These are phyloP conservation scores for Debaryomyces singareniensis DNA, from an alignment of 1,139 yeast genomes.

Conservation along the genomic window DNA sequence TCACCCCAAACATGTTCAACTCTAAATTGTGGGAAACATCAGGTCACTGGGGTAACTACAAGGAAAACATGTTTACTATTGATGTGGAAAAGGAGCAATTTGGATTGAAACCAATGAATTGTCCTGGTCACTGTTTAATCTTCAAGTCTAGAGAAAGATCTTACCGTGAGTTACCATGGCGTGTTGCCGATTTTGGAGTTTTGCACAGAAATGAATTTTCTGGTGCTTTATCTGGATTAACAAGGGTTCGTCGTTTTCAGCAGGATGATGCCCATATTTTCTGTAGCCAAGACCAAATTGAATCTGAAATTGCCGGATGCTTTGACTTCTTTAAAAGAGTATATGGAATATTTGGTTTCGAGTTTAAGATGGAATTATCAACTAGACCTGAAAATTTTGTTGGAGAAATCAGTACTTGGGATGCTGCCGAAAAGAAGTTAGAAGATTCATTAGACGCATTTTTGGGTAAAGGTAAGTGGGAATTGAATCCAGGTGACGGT, in stretches of 20 bases:
- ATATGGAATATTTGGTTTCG: constrained; percentile 82
- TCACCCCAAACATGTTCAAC: constrained; percentile 96
- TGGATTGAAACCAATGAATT: constrained; percentile 97
- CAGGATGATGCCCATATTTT: constrained; percentile 98
- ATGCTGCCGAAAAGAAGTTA: constrained; percentile 74
- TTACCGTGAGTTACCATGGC: constrained; percentile 90
- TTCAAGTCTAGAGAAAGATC: constrained; percentile 86
- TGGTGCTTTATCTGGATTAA: constrained; percentile 79
- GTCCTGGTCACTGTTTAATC: constrained; percentile 95
- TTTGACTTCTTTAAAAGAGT: constrained; percentile 74
- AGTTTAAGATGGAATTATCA: constrained; percentile 82
- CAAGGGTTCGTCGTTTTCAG: constrained; percentile 96
- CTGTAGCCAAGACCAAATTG: constrained; percentile 87
- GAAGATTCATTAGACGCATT: constrained; percentile 62
- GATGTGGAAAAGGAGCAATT: constrained; percentile 87
- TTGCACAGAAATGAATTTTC: constrained; percentile 93
- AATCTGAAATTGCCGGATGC: constrained; percentile 68
- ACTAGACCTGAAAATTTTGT: constrained; percentile 92
- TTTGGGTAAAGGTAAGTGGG: constrained; percentile 79
- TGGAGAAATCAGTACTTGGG: constrained; percentile 85
- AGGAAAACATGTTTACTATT: constrained; percentile 94
- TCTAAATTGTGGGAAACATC: constrained; percentile 95
- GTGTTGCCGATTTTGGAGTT: constrained; percentile 95
- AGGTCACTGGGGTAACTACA: constrained; percentile 97
- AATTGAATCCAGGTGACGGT: constrained; percentile 91